phyloP scores from a whole-genome alignment of 805 yeast genomes.

The Myxozyma kluyveri region DNA sequence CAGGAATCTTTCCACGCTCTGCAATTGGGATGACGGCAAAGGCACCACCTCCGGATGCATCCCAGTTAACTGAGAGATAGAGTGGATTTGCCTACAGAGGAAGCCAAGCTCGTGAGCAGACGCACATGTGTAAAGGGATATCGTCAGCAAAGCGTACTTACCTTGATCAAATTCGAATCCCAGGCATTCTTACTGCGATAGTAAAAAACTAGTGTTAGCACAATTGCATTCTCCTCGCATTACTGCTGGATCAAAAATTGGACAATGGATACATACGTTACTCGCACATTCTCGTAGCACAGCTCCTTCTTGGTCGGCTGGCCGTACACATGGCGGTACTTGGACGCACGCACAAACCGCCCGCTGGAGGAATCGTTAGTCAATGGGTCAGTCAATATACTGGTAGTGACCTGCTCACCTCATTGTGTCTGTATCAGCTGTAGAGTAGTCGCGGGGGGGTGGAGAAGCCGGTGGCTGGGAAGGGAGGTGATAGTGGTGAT shows the following conservation, averaged over 20 bases:
- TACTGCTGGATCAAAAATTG: too few relatives aligned
- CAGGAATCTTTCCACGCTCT: conserved; percentile 92
- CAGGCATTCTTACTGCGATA: conserved; percentile 92
- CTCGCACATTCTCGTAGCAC: conserved; percentile 61
- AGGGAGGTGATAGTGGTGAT: too few relatives aligned
- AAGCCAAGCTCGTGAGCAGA: not conserved
- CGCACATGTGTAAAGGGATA: not conserved
- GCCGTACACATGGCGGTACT: conserved; percentile 94
- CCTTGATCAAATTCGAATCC: conserved; percentile 85
- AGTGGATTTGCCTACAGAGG: conserved; percentile 63
- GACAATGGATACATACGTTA: conserved; percentile 36
- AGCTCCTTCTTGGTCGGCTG: conserved; percentile 73
- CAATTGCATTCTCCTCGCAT: too few relatives aligned
- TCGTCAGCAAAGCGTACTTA: conserved; percentile 20
- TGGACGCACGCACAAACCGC: conserved; percentile 92
- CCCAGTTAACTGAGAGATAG: conserved; percentile 85
- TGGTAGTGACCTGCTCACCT: not conserved
- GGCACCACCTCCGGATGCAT: conserved; percentile 95
- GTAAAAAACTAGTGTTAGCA: not conserved
- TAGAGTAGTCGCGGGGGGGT: too few relatives aligned
- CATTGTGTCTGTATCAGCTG: not conserved
- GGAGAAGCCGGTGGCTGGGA: too few relatives aligned
- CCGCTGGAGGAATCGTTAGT: conserved; percentile 32
- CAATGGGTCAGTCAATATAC: not conserved
- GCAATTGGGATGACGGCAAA: conserved; percentile 86